Base-by-base conservation (phyloP, 2,329 filamentous ascomycete genomes). In the Beauveria asiatica region DNA sequence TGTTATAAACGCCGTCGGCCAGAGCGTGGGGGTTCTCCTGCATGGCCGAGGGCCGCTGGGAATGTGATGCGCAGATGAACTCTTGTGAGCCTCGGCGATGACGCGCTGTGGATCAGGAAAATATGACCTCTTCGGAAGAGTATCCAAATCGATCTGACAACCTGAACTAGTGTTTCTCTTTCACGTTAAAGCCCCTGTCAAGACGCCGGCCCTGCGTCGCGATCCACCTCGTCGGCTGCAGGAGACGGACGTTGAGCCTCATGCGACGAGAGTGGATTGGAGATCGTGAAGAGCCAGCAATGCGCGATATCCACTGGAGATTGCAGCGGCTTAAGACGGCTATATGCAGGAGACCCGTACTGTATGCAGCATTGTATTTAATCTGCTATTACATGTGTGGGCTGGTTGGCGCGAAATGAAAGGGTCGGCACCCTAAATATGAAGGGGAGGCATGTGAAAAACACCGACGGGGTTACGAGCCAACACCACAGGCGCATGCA, bases 31-130 rank as follows among this genome's bases (percentile, higher is more conserved):
- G 3, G 51, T 25, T 37, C 8, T 25, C n/a, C n/a, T 37, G 41
- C 39, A 45, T 41, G 48, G 19, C 48, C 41, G 57, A 53, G 57
- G 57, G 46, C 30, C 19, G 37, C 23, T 39, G 41, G 56, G 37
- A 51, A 42, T 44, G 23, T 33, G 25, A 58, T 51, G 46, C 11
- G 39, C 37, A 41, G 11, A 50, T 53, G 27, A 13, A 23, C 10
- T 3, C 59, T 56, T 44, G 45, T 56, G 52, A 60, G 19, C 59
- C 59, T 60, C 59, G 59, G 59, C 45, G 58, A 60, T n/a, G 42
- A 37, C 2, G 3, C 13, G 25, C 3, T 52, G 59, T 60, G 59
- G 59, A 60, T 45, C 45, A 45, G 2, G 25, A 60, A 56, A 60
- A 51, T 50, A 37, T 56, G 37, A 42, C 8, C 33, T 54, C 49